Evolutionary conservation across 331 rosid species (phyloP).

Genomic region (Acacia pycnantha): DNA sequence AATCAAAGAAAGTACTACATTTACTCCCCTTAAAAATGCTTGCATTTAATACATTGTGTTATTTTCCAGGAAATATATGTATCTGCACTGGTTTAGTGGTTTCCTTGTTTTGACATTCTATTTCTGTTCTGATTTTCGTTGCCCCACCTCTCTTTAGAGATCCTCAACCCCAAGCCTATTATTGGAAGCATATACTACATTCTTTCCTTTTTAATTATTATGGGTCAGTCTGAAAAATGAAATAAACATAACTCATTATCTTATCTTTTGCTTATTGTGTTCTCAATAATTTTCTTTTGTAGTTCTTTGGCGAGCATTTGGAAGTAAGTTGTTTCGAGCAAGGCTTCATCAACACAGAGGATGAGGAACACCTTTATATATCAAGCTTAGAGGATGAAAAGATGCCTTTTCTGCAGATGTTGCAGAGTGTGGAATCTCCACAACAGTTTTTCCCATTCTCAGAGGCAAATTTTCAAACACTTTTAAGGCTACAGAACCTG

Average conservation of each 20-base stretch:
- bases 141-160: constrained; percentile 24
- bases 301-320: constrained; percentile 56
- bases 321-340: constrained; percentile 47
- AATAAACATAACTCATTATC: neutral
- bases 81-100: constrained; percentile 27
- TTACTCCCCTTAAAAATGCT: constrained; percentile 34
- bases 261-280: neutral
- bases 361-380: constrained; percentile 32
- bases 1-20: constrained; percentile 34
- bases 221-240: constrained; percentile 6
- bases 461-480: constrained; percentile 76
- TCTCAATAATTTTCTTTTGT: constrained; percentile 14
- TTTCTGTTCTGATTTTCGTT: constrained; percentile 33
- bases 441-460: constrained; percentile 48
- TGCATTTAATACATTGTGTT: constrained; percentile 55
- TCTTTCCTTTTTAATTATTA: neutral
- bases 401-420: constrained; percentile 75
- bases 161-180: constrained; percentile 17
- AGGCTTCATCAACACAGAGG: constrained; percentile 39
- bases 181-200: constrained; percentile 18
- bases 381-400: constrained; percentile 46
- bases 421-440: constrained; percentile 70
- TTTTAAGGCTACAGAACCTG: constrained; percentile 61
- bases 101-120: constrained; percentile 32
- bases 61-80: constrained; percentile 31